Base-by-base conservation (phyloP, 2,329 filamentous ascomycete species). In the Pseudophaeomoniella oleicola region DNA sequence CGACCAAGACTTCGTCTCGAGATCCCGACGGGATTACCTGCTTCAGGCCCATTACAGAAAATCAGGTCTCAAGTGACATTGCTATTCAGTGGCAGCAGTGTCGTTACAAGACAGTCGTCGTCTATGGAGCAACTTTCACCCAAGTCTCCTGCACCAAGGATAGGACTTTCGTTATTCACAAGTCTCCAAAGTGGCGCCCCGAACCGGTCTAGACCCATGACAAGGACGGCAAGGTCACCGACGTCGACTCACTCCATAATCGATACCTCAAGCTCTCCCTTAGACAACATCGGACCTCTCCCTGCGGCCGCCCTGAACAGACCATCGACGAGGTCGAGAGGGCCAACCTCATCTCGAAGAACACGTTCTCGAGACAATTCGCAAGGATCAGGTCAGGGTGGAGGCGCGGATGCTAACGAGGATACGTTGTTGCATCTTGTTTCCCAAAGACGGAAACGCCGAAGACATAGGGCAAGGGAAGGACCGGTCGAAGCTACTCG, bases 401-500 rank as follows among this genome's bases (percentile, higher is more conserved):
- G 35, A 16, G 31, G 32, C 11, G 30, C 40, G 3, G 36, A 19
- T 15, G 36, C 39, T 19, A 22, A 36, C 32, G 37, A 39, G 17
- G 34, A 39, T 30, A 18, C 19, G 11, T 31, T 30, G 15, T 36
- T 32, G 1, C 32, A 27, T 11, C 40, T 41, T 3, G 36, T 37
- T 18, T 27, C 32, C 14, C 30, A 32, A n/a, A 16, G 33, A 17
- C 39, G 34, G 17, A 39, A 35, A 17, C 19, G 34, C 31, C 39
- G 38, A 16, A 40, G 19, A 15, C 32, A 34, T n/a, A 36, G 19
- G 19, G 16, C 33, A 13, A 27, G 22, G 9, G 32, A 15, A 17
- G 27, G 17, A 16, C 32, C 36, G n/a, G 38, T 39, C 34, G 66
- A 38, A 75, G 70, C 48, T 63, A 72, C 38, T 69, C 72, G 3